Evolutionary conservation across 257 asterid genomes (phyloP).

Genomic region (Buddleja alternifolia): DNA sequence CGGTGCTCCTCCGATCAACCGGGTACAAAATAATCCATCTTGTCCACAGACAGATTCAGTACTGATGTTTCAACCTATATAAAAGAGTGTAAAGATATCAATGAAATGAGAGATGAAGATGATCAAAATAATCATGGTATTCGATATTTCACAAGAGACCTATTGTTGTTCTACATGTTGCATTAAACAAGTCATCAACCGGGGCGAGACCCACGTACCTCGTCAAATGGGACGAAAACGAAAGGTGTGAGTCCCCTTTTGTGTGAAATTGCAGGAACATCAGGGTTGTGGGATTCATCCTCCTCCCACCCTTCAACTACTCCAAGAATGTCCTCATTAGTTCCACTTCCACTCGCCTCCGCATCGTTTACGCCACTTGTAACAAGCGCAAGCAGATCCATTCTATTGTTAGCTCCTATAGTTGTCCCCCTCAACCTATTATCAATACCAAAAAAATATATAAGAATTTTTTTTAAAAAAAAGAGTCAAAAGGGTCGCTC

Average conservation of each 20-base stretch:
- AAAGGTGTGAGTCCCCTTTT: constrained; percentile 84
- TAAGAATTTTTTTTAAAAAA: background rate
- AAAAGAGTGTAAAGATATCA: background rate
- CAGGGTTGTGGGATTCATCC: constrained; percentile 92
- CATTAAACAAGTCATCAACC: background rate
- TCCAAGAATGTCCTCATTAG: constrained; percentile 80
- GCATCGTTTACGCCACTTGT: constrained; percentile 79
- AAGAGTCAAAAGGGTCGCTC: background rate
- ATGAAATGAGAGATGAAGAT: background rate
- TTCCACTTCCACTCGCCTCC: constrained; percentile 58
- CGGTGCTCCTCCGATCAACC: constrained; percentile 46
- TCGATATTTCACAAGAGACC: background rate
- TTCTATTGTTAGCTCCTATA: constrained; percentile 82
- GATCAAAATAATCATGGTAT: background rate
- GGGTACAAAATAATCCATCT: constrained; percentile 90
- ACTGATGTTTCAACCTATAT: constrained; percentile 78
- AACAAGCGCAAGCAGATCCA: constrained; percentile 83
- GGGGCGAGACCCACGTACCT: constrained; percentile 47
- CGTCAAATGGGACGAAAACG: constrained; percentile 92
- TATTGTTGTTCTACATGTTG: too few relatives aligned
- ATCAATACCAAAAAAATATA: background rate
- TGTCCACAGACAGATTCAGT: constrained; percentile 81
- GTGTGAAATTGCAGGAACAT: constrained; percentile 89
- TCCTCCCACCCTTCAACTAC: constrained; percentile 91
- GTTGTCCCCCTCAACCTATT: constrained; percentile 86